Base-by-base conservation (phyloP, 148 eudicot genomes). In the Salicornia ramosissima region DNA sequence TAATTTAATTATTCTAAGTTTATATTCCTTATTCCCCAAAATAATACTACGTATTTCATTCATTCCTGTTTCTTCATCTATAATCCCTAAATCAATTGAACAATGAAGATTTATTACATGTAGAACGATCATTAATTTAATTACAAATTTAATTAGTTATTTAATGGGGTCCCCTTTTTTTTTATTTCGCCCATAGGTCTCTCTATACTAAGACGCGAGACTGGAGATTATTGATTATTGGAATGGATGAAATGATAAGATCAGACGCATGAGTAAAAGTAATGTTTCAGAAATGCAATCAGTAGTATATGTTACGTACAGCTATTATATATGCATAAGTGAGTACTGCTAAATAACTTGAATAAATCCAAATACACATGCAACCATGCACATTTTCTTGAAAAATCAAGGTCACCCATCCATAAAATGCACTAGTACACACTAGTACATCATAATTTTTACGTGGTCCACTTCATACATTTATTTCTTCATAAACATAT, bases 381-480 rank as follows among this genome's bases (percentile, higher is more conserved):
- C 50, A 64, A 71, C 46, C 31, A 43, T 58, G n/a, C 52, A 54
- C 26, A 71, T 13, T 30, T 70, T 31, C 22, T 46, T 16, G 21
- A 34, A 60, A 71, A 28, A 50, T 11, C 25, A 64, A 52, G 39
- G 5, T 21, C 14, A 28, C 69, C 69, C 67, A 59, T 59, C 60
- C 55, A 61, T 61, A 61, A 34, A 36, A 34, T n/a, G 46, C 24
- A 61, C 43, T 22, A 19, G 22, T 31, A 60, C 21, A n/a, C 15
- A 14, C 12, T 28, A 28, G 34, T 46, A 14, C 40, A 70, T 34
- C 13, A 14, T 8, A 29, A 29, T 2, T 24, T 21, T 54, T 26
- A 56, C n/a, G 57, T 72, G 75, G 75, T 72, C 75, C 63, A 72
- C 16, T 49, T 12, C 73, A 30, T 15, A 9, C 69, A 46, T 11